These are phyloP conservation scores for Chlorophyllum brunneum DNA, from an alignment of 768 basidiomycete genomes.

Conservation along the genomic window DNA sequence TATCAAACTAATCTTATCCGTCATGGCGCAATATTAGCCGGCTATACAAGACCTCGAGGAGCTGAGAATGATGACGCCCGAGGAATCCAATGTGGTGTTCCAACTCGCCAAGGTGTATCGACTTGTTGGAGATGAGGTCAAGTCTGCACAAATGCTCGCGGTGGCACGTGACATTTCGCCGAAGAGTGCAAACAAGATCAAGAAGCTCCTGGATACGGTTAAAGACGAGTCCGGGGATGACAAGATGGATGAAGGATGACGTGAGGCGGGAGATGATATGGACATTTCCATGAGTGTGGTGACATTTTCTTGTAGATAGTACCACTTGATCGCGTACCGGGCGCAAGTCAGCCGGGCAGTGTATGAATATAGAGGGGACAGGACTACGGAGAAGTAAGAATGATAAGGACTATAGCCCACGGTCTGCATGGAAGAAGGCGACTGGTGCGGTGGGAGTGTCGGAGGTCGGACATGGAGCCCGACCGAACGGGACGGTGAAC, in stretches of 20 bases:
- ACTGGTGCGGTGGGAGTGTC: not conserved
- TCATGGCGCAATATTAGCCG: conserved; percentile 39
- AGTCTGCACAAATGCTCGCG: conserved; percentile 83
- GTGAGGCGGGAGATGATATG: conserved; percentile 11
- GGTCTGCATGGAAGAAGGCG: not conserved
- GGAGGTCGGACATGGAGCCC: conserved; percentile 5
- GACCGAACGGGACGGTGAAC: not conserved
- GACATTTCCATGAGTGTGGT: conserved; percentile 24
- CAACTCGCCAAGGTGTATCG: conserved; percentile 92
- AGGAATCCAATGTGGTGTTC: conserved; percentile 96
- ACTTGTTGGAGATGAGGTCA: conserved; percentile 69
- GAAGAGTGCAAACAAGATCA: conserved; percentile 81
- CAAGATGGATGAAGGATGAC: conserved; percentile 75
- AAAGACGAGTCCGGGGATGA: conserved; percentile 59
- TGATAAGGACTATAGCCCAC: not conserved
- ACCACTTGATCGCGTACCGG: conserved; percentile 4
- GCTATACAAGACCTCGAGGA: conserved; percentile 80
- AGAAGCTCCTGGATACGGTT: conserved; percentile 68
- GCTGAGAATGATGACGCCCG: conserved; percentile 79
- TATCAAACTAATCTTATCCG: conserved; percentile 18
- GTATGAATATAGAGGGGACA: conserved; percentile 8
- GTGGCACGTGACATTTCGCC: conserved; percentile 93
- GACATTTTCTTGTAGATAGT: conserved; percentile 31
- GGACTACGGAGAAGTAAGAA: not conserved
- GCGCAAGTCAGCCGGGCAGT: conserved; percentile 7